Conservation (phyloP, 2,329 filamentous ascomycete species). For the Metarhizium robertsii region DNA sequence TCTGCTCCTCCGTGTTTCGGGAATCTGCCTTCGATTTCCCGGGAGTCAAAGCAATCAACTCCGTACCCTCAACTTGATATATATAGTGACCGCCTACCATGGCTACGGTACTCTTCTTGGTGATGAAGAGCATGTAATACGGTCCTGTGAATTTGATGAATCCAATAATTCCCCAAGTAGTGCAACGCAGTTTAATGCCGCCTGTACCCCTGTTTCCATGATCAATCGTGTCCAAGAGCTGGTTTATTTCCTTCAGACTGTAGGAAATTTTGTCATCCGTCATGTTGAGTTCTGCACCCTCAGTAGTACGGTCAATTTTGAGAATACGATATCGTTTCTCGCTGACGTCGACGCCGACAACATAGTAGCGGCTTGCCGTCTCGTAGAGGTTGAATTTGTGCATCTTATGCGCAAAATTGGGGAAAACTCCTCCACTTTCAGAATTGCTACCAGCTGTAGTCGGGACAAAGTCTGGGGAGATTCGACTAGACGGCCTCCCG, state of each 20-base stretch:
- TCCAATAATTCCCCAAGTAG: slow-evolving; percentile 85
- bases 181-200: slow-evolving; percentile 81
- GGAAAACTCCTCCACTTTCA: slow-evolving; percentile 17
- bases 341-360: slow-evolving; percentile 85
- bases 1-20: slow-evolving; percentile 74
- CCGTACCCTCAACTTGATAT: slow-evolving; percentile 90
- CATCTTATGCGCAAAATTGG: slow-evolving; percentile 55
- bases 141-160: slow-evolving; percentile 94
- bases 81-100: slow-evolving; percentile 95
- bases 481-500: slow-evolving; percentile 36
- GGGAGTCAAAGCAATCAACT: slow-evolving; percentile 78
- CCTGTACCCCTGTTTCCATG: slow-evolving; percentile 89
- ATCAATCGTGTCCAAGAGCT: slow-evolving; percentile 87
- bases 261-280: slow-evolving; percentile 95
- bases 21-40: slow-evolving; percentile 68
- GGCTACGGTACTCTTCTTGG: slow-evolving; percentile 89
- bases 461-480: slow-evolving; percentile 23
- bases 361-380: slow-evolving; percentile 85
- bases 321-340: slow-evolving; percentile 84
- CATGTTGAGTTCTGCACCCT: slow-evolving; percentile 66
- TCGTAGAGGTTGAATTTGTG: slow-evolving; percentile 98
- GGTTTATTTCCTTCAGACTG: slow-evolving; percentile 82
- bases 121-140: slow-evolving; percentile 96
- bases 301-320: slow-evolving; percentile 86
- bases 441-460: slow-evolving; percentile 2